Evolutionary conservation across 306 rosid genomes (phyloP).

Genomic region (Citrullus colocynthis): DNA sequence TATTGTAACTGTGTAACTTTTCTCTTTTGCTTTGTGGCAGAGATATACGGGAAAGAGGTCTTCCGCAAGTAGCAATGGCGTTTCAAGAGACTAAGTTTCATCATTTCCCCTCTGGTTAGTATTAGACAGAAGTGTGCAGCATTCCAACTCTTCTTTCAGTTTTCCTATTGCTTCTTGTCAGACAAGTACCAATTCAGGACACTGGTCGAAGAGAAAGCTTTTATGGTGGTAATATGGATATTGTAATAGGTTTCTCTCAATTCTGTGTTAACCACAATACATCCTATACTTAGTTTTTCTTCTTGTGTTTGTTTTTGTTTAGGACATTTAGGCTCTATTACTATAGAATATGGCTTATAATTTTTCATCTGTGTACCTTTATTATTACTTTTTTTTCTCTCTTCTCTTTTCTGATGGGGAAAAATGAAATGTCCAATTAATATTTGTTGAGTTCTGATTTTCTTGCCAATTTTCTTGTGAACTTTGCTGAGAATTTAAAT

Average conservation of each 20-base stretch:
- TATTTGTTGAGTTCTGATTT: not conserved
- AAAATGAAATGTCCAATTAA: not conserved
- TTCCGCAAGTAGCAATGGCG: constrained; percentile 26
- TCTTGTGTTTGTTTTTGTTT: not conserved
- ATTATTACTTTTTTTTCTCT: not conserved
- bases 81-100: constrained; percentile 19
- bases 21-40: constrained; percentile 22
- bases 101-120: constrained; percentile 1
- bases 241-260: not conserved
- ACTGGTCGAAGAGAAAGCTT: not conserved
- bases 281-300: constrained; percentile 1
- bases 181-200: not conserved
- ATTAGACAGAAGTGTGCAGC: constrained; percentile 17
- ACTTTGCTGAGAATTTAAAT: not conserved
- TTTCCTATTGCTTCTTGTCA: constrained; percentile 1
- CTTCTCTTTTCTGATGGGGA: not conserved
- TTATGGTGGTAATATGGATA: not conserved
- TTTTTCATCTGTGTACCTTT: not conserved
- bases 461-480: not conserved
- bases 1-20: constrained; percentile 2
- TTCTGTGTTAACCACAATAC: not conserved
- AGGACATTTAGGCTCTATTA: not conserved
- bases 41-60: constrained; percentile 35
- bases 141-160: constrained; percentile 7
- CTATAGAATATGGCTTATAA: not conserved